Evolutionary conservation across 306 rosid species (phyloP), one percentile per base, ranked within the genome.

Genomic region (Bauhinia variegata): DNA sequence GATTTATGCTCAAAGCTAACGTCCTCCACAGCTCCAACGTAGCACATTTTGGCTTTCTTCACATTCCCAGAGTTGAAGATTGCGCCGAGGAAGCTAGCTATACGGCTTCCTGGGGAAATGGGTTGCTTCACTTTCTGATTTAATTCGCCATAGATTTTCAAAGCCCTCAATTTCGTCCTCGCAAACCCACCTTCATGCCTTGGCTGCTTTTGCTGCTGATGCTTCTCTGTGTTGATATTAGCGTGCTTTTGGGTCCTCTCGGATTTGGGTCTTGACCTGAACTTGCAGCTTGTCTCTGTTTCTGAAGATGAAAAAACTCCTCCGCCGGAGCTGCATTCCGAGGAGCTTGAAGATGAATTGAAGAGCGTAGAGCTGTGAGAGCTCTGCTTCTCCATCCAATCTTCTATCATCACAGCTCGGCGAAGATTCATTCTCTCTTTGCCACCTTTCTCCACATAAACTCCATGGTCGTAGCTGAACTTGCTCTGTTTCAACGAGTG

Each of bases 61-160:
- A 79, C 87, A 13, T 76, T 88, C 32, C 85, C 80, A 0, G 88
- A 83, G 63, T 70, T 83, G 91, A 88, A 88, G 62, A 88, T 77
- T 2, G 91, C 83, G 72, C 82, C 81, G 34, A 88, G 65, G 37
- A 88, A 88, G 66, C 46, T 36, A 8, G 41, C 41, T 36, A 36
- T 36, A 5, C 41, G 41, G 41, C 41, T 36, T 36, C 41, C 41
- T 8, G 41, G 41, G 8, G 41, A 36, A 5, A 36, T 36, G 6
- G 95, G 96, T n/a, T 88, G 95, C 87, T 83, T 88, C 62, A 79
- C 81, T 77, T 76, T 88, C 79, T 87, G 72, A 7, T 74, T 83
- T 62, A 87, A 39, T 16, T 81, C 92, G 6, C 79, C 80, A 37
- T 84, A 87, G 49, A 87, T 67, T 71, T 87, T 84, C 84, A 79